Evolutionary conservation across 805 yeast genomes (phyloP), one percentile per base, ranked within the genome.

Genomic region (Suhomyces xylopsoci): DNA sequence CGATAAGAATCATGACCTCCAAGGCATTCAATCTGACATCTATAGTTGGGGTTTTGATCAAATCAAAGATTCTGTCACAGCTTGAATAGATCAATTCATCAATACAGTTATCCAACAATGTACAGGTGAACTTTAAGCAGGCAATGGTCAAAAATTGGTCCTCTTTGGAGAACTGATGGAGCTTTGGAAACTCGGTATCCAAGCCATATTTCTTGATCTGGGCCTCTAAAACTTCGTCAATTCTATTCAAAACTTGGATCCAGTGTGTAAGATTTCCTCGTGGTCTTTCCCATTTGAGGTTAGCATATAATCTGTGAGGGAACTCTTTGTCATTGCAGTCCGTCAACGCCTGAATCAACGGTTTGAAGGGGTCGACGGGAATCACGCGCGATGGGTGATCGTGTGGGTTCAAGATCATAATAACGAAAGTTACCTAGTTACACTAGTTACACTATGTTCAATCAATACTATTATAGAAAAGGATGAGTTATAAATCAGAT

Each of bases 231-330:
- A 89, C 77, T 10, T 74, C 78, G 64, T 92, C 97, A 62, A 92
- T 82, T 59, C 85, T 76, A 66, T 90, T 87, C 59, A 93, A 73
- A 1, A 89, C 82, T 0, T 86, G 80, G 26, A 88, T 81, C 94
- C 96, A 92, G 54, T 84, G 85, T 55, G 79, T 79, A 32, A 93
- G 68, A 59, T 89, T 87, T 36, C 87, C 88, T 55, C 83, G 75
- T 7, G 90, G 85, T 22, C 84, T 70, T 28, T 79, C 79, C 90
- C 90, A 85, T 19, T 60, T 63, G 54, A 74, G 59, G 54, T 80
- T 72, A 2, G 55, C 55, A 12, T 62, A 62, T 49, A 83, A 62
- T 42, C 68, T 61, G 3, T 55, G 53, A 1, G 84, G 71, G 46
- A 85, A 74, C 10, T 73, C 74, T 10, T 62, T 61, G 7, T 68